Base-by-base conservation (phyloP, 2,329 filamentous ascomycete species). In the Plectosphaerella sp. region DNA sequence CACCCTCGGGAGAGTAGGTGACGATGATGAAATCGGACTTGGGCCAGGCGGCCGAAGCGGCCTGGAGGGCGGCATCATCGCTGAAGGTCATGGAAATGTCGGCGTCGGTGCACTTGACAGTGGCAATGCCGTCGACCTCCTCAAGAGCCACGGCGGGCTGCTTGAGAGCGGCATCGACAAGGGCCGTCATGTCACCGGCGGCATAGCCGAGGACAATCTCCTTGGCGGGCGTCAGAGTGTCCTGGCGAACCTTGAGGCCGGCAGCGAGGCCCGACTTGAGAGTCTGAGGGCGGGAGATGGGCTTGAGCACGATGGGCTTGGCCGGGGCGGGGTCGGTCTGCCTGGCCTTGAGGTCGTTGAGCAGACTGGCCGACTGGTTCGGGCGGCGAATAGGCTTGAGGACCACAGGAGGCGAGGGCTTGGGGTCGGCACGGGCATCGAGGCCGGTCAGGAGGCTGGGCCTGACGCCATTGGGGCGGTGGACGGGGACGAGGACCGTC, bases 1-100 rank as follows among this genome's bases (percentile, higher is more conserved):
- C 47, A 24, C 36, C 47, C 18, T 39, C 47, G 14, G 47, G 47
- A 4, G 47, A 48, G 47, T 48, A 48, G 20, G 47, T 48, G 36
- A 48, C 8, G 47, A 48, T 41, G 47, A 41, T 36, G 24, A 48
- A 41, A 28, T 58, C 57, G 1, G 48, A 20, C 3, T 64, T 46
- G 2, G 67, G 52, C 3, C 73, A 59, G 15, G 57, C 53, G 25
- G 68, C 49, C 0, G 76, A 54, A 1, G 66, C 64, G 16, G 60
- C 53, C 35, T 68, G 50, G 1, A 76, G 60, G 1, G 68, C 72
- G 0, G 59, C 57, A 50, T 77, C 74, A 39, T 74, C 67, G 55
- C 71, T 75, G 11, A 76, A 70, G 37, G 70, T 55, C 53, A 74
- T 72, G 6, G 71, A 59, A 11, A 71, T 58, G 14, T 71, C 62